A percentile compares a stretch with the other conserved stretches of the same genome.
These are phyloP conservation scores for Dentipellis fragilis DNA, from an alignment of 768 basidiomycete species.

Conservation along the genomic window DNA sequence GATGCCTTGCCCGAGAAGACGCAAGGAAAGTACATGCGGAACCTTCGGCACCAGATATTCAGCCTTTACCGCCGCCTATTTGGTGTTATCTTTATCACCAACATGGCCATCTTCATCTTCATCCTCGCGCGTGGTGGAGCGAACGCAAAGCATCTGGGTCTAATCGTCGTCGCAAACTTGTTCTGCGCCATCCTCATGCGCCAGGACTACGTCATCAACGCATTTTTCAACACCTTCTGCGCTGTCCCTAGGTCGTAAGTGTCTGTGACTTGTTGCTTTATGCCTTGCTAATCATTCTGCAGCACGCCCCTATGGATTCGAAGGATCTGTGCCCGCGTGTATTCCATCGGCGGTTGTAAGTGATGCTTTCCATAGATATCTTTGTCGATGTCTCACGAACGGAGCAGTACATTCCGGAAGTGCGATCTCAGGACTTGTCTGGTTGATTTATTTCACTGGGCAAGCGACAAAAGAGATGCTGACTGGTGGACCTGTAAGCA, in stretches of 20 bases:
- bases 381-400: background rate
- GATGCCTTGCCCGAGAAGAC: constrained; percentile 41
- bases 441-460: constrained; percentile 40
- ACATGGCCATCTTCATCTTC: constrained; percentile 38
- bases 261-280: background rate
- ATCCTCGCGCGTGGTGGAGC: constrained; percentile 24
- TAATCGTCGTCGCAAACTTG: constrained; percentile 34
- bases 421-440: constrained; percentile 42
- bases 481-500: constrained; percentile 25
- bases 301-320: constrained; percentile 50
- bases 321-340: constrained; percentile 43
- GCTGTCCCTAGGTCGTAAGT: constrained; percentile 39
- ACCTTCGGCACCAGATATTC: constrained; percentile 46
- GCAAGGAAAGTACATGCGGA: constrained; percentile 36
- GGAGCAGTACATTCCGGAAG: constrained; percentile 41
- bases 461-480: constrained; percentile 42
- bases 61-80: constrained; percentile 47
- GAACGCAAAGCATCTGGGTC: constrained; percentile 23
- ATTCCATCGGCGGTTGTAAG: constrained; percentile 44
- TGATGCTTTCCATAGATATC: background rate
- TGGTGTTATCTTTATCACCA: constrained; percentile 39
- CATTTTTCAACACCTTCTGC: constrained; percentile 43
- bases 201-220: constrained; percentile 48
- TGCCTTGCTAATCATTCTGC: constrained; percentile 4
- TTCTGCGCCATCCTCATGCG: constrained; percentile 32